phyloP scores from a whole-genome alignment of 1,139 yeast species.

The Yamadazyma mexicana region DNA sequence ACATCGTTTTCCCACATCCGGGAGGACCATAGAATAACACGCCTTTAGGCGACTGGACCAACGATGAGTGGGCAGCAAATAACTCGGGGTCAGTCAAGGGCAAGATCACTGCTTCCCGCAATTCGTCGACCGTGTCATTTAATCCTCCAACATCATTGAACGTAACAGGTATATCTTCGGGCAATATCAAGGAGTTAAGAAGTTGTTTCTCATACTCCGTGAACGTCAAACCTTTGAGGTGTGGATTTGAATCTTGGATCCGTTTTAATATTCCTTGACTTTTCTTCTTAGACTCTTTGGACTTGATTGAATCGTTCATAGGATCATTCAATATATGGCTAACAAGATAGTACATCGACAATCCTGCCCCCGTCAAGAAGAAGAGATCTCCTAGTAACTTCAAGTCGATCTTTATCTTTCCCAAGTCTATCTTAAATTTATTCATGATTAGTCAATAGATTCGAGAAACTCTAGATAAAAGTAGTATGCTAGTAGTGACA shows the following conservation, averaged over 20 bases:
- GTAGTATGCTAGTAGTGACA: background rate
- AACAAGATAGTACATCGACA: slow-evolving; percentile 72
- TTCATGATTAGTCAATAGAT: slow-evolving; percentile 22
- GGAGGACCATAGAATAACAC: slow-evolving; percentile 95
- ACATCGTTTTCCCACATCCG: slow-evolving; percentile 97
- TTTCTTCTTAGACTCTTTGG: slow-evolving; percentile 66
- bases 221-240: slow-evolving; percentile 52
- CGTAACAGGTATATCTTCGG: slow-evolving; percentile 73
- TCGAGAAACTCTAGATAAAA: background rate
- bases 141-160: slow-evolving; percentile 89
- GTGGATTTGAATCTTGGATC: slow-evolving; percentile 60
- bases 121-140: slow-evolving; percentile 75
- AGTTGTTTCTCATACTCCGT: slow-evolving; percentile 79
- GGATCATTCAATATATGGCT: slow-evolving; percentile 58
- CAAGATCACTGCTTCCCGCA: slow-evolving; percentile 82
- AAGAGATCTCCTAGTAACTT: slow-evolving; percentile 66
- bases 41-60: slow-evolving; percentile 91
- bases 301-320: slow-evolving; percentile 51
- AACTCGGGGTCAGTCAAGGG: slow-evolving; percentile 79
- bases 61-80: slow-evolving; percentile 59
- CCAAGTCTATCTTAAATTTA: slow-evolving; percentile 36
- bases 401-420: slow-evolving; percentile 50
- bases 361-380: slow-evolving; percentile 77
- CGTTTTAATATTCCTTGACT: slow-evolving; percentile 63
- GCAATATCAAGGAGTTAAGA: slow-evolving; percentile 76